phyloP scores from a whole-genome alignment of 2,329 filamentous ascomycete genomes.

The Talaromyces verruculosus region DNA sequence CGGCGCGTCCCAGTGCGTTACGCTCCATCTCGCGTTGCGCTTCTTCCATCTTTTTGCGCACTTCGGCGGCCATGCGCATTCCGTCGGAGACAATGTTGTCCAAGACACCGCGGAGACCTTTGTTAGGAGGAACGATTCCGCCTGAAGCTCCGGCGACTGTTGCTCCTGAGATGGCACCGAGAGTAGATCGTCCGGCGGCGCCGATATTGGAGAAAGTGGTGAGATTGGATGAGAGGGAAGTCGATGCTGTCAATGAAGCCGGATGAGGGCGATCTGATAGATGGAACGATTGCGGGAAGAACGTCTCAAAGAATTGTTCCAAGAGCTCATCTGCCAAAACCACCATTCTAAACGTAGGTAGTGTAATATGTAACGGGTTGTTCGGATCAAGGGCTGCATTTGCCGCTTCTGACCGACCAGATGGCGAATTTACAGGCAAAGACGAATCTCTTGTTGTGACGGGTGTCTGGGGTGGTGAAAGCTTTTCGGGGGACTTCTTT shows the following conservation, averaged over 20 bases:
- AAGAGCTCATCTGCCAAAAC: conserved; percentile 92
- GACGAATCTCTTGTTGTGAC: conserved; percentile 35
- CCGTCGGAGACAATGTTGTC: conserved; percentile 98
- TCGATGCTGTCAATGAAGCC: conserved; percentile 44
- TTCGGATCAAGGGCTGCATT: conserved; percentile 90
- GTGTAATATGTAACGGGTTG: conserved; percentile 89
- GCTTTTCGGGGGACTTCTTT: conserved; percentile 28
- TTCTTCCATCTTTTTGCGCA: conserved; percentile 89
- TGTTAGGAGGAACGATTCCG: conserved; percentile 62
- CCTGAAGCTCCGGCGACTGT: conserved; percentile 53
- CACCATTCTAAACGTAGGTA: conserved; percentile 98
- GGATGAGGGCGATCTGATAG: conserved; percentile 65
- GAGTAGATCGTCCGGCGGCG: conserved; percentile 43
- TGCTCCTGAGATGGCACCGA: conserved; percentile 35
- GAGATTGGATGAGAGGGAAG: conserved; percentile 65
- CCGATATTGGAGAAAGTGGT: conserved; percentile 80
- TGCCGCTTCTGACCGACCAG: conserved; percentile 66
- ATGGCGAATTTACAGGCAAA: conserved; percentile 38
- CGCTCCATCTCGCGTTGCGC: conserved; percentile 88
- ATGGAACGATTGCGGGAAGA: conserved; percentile 89
- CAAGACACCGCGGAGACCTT: conserved; percentile 84
- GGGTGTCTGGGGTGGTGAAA: conserved; percentile 27
- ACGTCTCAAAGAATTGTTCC: conserved; percentile 96
- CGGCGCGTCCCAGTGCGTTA: conserved; percentile 67
- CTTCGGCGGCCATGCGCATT: conserved; percentile 92